Evolutionary conservation across 2,329 filamentous ascomycete species (phyloP).

Genomic region (Ophiobolus disseminans): DNA sequence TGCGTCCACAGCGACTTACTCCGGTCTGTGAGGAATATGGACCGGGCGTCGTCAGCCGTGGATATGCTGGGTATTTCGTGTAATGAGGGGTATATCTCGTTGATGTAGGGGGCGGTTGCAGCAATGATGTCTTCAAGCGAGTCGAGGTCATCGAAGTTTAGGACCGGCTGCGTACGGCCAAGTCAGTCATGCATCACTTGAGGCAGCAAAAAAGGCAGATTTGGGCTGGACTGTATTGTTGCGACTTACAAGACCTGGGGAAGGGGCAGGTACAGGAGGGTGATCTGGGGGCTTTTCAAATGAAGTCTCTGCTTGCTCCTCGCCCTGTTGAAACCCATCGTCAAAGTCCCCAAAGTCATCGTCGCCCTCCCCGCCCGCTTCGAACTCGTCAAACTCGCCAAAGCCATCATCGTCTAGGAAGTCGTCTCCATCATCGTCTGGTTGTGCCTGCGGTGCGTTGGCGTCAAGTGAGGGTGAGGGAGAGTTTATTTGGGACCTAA

Average conservation of each 20-base stretch:
- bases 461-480: constrained; percentile 28
- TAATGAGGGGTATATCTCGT: constrained; percentile 61
- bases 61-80: constrained; percentile 54
- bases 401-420: constrained; percentile 55
- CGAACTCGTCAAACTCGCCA: constrained; percentile 70
- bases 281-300: constrained; percentile 50
- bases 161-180: constrained; percentile 62
- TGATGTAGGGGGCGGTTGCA: constrained; percentile 70
- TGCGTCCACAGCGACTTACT: constrained; percentile 95
- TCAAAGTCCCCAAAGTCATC: constrained; percentile 63
- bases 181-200: constrained; percentile 43
- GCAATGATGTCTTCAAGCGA: constrained; percentile 65
- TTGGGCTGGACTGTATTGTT: constrained; percentile 41
- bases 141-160: constrained; percentile 70
- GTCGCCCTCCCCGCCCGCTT: constrained; percentile 56
- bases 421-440: constrained; percentile 19
- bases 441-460: constrained; percentile 15
- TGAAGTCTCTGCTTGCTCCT: constrained; percentile 47
- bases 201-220: constrained; percentile 40
- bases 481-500: constrained; percentile 57
- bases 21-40: constrained; percentile 74
- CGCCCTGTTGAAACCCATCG: constrained; percentile 53
- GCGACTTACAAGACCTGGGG: constrained; percentile 58
- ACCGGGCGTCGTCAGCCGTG: constrained; percentile 31
- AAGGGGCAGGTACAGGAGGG: constrained; percentile 49